Evolutionary conservation across 2,329 filamentous ascomycete species (phyloP), one percentile per base, ranked within the genome.

Genomic region (Ophiosphaerella herpotricha): DNA sequence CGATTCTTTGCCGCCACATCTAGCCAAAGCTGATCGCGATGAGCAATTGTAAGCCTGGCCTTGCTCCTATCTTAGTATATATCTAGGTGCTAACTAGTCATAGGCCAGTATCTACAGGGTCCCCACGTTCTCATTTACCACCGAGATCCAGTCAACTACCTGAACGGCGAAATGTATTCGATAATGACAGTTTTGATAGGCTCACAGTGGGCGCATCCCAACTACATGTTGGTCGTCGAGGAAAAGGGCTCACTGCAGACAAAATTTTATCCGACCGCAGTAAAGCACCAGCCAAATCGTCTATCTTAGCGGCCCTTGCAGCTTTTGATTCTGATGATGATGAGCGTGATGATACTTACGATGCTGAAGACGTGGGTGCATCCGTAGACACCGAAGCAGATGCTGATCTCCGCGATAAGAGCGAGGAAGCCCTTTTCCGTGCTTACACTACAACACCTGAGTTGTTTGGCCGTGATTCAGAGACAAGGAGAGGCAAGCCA

Each of bases 261-360:
- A 82, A 85, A 41, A 74, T 93, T 13, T 81, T 93, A 7, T 77
- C 82, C 40, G 86, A 91, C 65, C 82, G 82, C 43, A 80, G 82
- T 57, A 77, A 76, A 1, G 85, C 86, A 3, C 84, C 87, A 1
- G 86, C 86, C 63, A 96, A 95, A 75, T 90, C 91, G 0, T 88
- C 91, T 9, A 96, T 97, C 61, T 77, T 96, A 21, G 90, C 92
- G 3, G 93, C 93, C 0, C 83, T 97, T 2, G 90, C 91, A 13
- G 83, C 88, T 0, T 97, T 97, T 60, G 92, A 97, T 74, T 88
- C 87, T 0, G 93, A 97, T 63, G 94, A 97, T 60, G 94, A 99
- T 70, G 94, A 99, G 75, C 85, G 91, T 32, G 94, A 99, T 71
- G 94, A 99, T 71, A 97, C 93, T 0, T 99, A 99, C 68, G 94